phyloP scores from a whole-genome alignment of 371 early-diverging fungal species.

The Rhizomucor miehei region DNA sequence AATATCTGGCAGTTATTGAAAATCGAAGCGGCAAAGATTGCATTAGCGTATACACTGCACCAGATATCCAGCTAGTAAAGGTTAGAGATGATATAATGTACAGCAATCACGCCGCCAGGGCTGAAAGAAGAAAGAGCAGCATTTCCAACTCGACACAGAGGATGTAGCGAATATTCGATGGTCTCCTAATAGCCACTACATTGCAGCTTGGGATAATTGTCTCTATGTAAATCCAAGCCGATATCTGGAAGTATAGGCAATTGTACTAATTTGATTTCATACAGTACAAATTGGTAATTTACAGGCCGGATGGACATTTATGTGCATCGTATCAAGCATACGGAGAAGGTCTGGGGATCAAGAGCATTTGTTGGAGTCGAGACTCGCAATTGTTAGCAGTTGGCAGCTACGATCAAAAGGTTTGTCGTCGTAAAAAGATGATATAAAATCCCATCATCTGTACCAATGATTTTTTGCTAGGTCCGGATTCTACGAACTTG shows the following conservation, averaged over 20 bases:
- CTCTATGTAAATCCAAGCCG: slow-evolving; percentile 33
- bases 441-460: too few species aligned
- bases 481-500: slow-evolving; percentile 38
- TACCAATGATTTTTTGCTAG: slow-evolving; percentile 10
- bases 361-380: slow-evolving; percentile 71
- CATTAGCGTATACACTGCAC: slow-evolving; percentile 65
- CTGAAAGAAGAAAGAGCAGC: slow-evolving; percentile 22
- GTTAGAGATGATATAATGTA: slow-evolving; percentile 22
- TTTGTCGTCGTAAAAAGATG: slow-evolving; percentile 25
- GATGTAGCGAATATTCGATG: slow-evolving; percentile 72
- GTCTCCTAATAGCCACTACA: slow-evolving; percentile 81
- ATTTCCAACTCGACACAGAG: slow-evolving; percentile 62
- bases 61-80: slow-evolving; percentile 59
- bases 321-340: slow-evolving; percentile 51
- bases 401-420: slow-evolving; percentile 75
- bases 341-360: slow-evolving; percentile 71
- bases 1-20: slow-evolving; percentile 66
- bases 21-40: slow-evolving; percentile 66
- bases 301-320: slow-evolving; percentile 67
- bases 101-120: neutral
- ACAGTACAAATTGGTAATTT: slow-evolving; percentile 65
- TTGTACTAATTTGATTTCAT: too few species aligned
- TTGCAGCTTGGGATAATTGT: slow-evolving; percentile 72
- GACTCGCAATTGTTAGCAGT: slow-evolving; percentile 73
- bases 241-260: too few species aligned